phyloP scores from a whole-genome alignment of 768 basidiomycete species.

The Podaxis mareebaensis region DNA sequence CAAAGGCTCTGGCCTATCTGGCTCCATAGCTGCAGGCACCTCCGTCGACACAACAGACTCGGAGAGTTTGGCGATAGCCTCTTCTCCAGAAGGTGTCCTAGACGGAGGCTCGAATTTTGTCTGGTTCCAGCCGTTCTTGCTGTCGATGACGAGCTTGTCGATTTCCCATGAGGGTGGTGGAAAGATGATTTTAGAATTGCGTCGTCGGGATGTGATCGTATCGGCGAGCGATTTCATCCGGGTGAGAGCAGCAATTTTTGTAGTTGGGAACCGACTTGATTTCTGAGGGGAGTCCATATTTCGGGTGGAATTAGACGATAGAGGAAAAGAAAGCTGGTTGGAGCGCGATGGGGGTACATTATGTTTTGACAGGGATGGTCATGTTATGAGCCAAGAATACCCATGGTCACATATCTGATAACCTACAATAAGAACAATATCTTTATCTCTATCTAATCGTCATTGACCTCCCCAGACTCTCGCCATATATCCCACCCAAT shows the following conservation, averaged over 20 bases:
- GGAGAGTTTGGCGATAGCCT: not conserved
- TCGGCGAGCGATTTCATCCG: slow-evolving; percentile 37
- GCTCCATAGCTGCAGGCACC: slow-evolving; percentile 19
- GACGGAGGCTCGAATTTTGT: not conserved
- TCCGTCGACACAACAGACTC: slow-evolving; percentile 10
- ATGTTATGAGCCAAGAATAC: not conserved
- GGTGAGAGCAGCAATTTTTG: slow-evolving; percentile 35
- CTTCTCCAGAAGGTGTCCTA: not conserved
- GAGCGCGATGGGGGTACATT: slow-evolving; percentile 6
- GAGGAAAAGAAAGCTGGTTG: not conserved
- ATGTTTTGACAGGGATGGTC: not conserved
- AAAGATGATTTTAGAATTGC: slow-evolving; percentile 30
- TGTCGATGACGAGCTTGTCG: slow-evolving; percentile 22
- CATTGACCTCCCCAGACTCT: slow-evolving; percentile 24
- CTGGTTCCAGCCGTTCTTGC: not conserved
- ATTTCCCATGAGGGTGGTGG: slow-evolving; percentile 51
- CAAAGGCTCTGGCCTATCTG: slow-evolving; percentile 31
- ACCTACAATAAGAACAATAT: not conserved
- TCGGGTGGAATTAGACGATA: not conserved
- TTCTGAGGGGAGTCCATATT: slow-evolving; percentile 7
- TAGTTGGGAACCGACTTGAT: slow-evolving; percentile 24
- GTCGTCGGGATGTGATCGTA: slow-evolving; percentile 23
- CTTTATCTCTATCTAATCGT: not conserved
- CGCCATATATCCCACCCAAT: slow-evolving; percentile 36
- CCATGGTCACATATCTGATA: not conserved